Conservation (phyloP, 1,139 yeast genomes). For the Candida freyschussii region DNA sequence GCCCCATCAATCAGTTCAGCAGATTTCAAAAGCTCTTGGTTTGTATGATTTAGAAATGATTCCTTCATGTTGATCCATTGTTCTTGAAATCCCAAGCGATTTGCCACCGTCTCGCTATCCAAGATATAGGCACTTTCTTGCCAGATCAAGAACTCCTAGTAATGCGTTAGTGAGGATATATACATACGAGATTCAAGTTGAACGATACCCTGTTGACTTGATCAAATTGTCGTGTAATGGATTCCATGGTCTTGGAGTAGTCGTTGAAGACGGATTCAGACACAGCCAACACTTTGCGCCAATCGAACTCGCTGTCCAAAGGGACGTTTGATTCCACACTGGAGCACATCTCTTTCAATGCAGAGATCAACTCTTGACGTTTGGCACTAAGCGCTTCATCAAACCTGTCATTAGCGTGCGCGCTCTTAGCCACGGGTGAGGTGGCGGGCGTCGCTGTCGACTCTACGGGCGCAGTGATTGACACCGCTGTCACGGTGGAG, state of each 20-base stretch:
- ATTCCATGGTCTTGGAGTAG: constrained; percentile 20
- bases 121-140: constrained; percentile 25
- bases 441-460: too few relatives aligned
- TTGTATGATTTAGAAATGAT: constrained; percentile 17
- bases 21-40: constrained; percentile 22
- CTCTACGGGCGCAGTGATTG: too few relatives aligned
- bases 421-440: too few relatives aligned
- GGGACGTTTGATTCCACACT: constrained; percentile 1
- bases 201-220: constrained; percentile 21
- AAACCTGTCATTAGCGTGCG: constrained; percentile 2
- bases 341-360: constrained; percentile 6
- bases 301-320: constrained; percentile 13
- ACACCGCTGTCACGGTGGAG: too few relatives aligned
- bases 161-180: neutral
- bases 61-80: constrained; percentile 26
- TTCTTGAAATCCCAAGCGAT: constrained; percentile 23
- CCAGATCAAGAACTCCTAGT: constrained; percentile 24
- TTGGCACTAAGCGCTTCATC: constrained; percentile 2
- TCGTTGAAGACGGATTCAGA: constrained; percentile 23
- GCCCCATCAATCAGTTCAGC: constrained; percentile 24
- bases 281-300: constrained; percentile 22
- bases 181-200: constrained; percentile 3
- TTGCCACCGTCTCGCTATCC: constrained; percentile 27
- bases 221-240: constrained; percentile 22
- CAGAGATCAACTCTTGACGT: constrained; percentile 2